Percentiles rank a stretch among this genome's conserved stretches.
Evolutionary conservation across 768 basidiomycete genomes (phyloP).

Genomic region (Neoboletus subvelutipes): DNA sequence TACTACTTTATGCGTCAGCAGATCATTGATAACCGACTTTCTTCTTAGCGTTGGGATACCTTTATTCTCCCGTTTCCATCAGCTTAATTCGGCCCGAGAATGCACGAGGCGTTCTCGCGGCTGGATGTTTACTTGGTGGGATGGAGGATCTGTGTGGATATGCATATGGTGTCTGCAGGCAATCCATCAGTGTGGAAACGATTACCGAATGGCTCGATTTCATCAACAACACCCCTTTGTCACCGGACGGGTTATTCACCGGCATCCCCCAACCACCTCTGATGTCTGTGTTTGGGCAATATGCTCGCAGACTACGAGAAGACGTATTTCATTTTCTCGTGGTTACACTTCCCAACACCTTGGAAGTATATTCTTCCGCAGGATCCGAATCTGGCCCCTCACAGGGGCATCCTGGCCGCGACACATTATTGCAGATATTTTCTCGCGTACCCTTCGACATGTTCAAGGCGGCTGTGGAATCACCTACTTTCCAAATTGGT

Average conservation of each 20-base stretch:
- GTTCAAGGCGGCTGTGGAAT: constrained; percentile 81
- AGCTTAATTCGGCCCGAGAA: constrained; percentile 71
- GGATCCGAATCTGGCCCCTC: constrained; percentile 39
- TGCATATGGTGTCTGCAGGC: constrained; percentile 75
- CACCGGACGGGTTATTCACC: constrained; percentile 45
- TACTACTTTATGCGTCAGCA: constrained; percentile 28
- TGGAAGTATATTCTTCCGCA: constrained; percentile 52
- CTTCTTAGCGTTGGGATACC: constrained; percentile 68
- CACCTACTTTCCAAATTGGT: constrained; percentile 80
- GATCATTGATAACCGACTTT: constrained; percentile 20
- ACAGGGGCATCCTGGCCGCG: constrained; percentile 48
- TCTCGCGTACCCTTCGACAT: constrained; percentile 83
- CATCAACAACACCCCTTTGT: constrained; percentile 53
- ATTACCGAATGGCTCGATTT: constrained; percentile 79
- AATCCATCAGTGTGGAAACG: constrained; percentile 72
- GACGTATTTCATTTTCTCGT: constrained; percentile 80
- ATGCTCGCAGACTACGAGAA: constrained; percentile 71
- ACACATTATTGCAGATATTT: constrained; percentile 71
- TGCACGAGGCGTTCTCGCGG: constrained; percentile 81
- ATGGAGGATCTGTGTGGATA: constrained; percentile 83
- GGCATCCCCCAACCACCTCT: constrained; percentile 47
- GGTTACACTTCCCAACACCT: constrained; percentile 64
- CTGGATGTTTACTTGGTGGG: constrained; percentile 80
- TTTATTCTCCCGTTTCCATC: constrained; percentile 73
- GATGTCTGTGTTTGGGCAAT: constrained; percentile 70